phyloP scores from a whole-genome alignment of 139 green algal genomes.

The Chlamydomonas asymmetrica region DNA sequence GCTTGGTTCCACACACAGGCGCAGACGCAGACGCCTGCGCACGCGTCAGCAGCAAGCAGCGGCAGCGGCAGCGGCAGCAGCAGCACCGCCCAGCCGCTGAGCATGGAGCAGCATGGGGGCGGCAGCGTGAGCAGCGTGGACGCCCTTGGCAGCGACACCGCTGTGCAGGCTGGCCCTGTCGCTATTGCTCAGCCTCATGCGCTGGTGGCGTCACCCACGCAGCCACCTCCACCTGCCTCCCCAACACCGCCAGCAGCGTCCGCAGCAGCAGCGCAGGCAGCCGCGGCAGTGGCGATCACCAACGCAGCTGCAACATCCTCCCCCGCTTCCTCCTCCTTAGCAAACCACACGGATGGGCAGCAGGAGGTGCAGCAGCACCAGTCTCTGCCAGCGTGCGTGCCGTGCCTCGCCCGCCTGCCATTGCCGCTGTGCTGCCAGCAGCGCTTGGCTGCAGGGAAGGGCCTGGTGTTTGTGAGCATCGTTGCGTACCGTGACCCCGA shows the following conservation, averaged over 20 bases:
- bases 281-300: constrained; percentile 11
- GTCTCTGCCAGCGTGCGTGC: neutral
- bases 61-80: constrained; percentile 14
- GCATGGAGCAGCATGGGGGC: no score
- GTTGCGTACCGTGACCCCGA: constrained; percentile 74
- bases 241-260: neutral
- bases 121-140: constrained; percentile 12
- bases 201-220: no score
- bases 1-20: constrained; percentile 61
- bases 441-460: constrained; percentile 23
- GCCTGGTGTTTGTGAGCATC: constrained; percentile 86
- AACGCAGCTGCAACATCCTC: neutral
- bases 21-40: neutral
- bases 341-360: constrained; percentile 7
- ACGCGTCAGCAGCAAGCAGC: neutral
- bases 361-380: neutral
- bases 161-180: no score
- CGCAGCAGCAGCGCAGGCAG: neutral
- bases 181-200: no score
- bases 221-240: no score
- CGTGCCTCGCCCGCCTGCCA: neutral
- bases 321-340: neutral
- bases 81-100: neutral
- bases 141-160: neutral
- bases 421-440: neutral